Evolutionary conservation across 2,329 filamentous ascomycete genomes (phyloP), one percentile per base, ranked within the genome.

Genomic region (Cladosporium velox): DNA sequence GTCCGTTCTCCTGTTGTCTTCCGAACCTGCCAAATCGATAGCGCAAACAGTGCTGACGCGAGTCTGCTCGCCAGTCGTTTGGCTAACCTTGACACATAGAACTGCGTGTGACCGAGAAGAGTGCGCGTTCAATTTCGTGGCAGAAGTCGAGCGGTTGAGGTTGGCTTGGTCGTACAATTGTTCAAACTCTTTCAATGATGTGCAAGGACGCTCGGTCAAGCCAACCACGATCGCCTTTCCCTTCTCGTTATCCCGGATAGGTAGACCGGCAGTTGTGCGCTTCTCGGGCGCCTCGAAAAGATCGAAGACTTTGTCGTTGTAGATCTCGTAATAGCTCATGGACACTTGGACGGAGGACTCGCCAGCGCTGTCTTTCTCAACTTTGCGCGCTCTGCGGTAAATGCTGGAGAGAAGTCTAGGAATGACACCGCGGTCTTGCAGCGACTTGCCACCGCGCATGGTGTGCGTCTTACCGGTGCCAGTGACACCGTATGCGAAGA

Each of bases 401-500:
- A 99, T 84, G 79, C 98, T 95, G 79, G 98, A 94, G 93, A 99
- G 98, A 1, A 95, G 98, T 73, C 99, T 82, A 80, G 98, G 99
- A 77, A 99, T 99, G 74, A 99, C 97, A 66, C 95, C 95, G 0
- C 95, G 95, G 74, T 96, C 91, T 77, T 96, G 91, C 1, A 92
- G 81, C 0, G 94, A 97, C 30, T 65, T 65, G 1, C 63, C 63
- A 71, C 95, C 95, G 73, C 81, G 83, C 74, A 99, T 99, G 10
- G 95, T 99, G 79, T 99, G 95, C 24, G 95, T 99, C 82, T 99
- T 99, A 79, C 95, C 95, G 78, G 95, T 99, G 38, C 95, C 95
- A 0, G 95, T 99, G 49, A 95, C 95, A 72, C 95, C 95, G 78
- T 99, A 99, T 58, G 95, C 95, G 77, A 99, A 99, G 4, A 99